Percentiles rank a stretch among this genome's conserved stretches.
These are phyloP conservation scores for carrot (Daucus carota) DNA, from an alignment of 129 eudicot species.

Conservation along the genomic window DH1_v3.0 NC_030389.2:41481501-41482000, in stretches of 20 bases:
- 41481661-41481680: constrained; percentile 92
- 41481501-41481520: constrained; percentile 93
- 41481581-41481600: background rate
- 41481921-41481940: constrained; percentile 93
- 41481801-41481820: constrained; percentile 63
- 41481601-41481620: background rate
- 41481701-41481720: constrained; percentile 85
- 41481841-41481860: constrained; percentile 83
- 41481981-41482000: constrained; percentile 9
- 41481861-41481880: constrained; percentile 81
- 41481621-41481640: background rate
- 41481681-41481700: constrained; percentile 92
- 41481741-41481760: constrained; percentile 28
- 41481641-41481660: constrained; percentile 37
- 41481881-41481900: constrained; percentile 90
- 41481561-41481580: constrained; percentile 60
- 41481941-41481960: constrained; percentile 83
- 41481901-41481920: constrained; percentile 97
- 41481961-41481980: constrained; percentile 88
- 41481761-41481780: constrained; percentile 66
- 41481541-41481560: constrained; percentile 72
- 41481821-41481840: constrained; percentile 80
- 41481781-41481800: constrained; percentile 60
- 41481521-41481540: constrained; percentile 81
- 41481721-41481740: constrained; percentile 34